These are phyloP conservation scores for Ophiorrhiza pumila DNA, from an alignment of 257 asterid genomes.

Conservation along the genomic window DNA sequence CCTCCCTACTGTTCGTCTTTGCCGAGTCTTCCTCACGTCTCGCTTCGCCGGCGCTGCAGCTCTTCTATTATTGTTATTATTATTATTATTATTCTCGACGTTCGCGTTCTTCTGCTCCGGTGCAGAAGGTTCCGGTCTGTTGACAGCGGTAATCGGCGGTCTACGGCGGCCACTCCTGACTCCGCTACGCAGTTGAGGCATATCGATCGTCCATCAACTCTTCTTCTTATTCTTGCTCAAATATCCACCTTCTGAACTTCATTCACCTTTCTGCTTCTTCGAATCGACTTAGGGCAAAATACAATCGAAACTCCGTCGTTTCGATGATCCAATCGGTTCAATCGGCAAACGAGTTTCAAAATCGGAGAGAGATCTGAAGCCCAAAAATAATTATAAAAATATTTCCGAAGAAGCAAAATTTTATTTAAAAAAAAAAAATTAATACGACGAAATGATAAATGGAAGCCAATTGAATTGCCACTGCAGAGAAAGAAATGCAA, in stretches of 20 bases:
- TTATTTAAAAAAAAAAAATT: not conserved
- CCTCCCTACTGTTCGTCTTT: conserved; percentile 19
- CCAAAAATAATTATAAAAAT: not conserved
- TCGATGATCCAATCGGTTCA: conserved; percentile 1
- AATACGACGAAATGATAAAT: conserved; percentile 1
- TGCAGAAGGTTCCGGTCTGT: conserved; percentile 15
- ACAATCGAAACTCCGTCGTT: not conserved
- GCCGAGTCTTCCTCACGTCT: conserved; percentile 16
- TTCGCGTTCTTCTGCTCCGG: conserved; percentile 12
- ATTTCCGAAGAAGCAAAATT: not conserved
- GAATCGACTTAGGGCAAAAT: not conserved
- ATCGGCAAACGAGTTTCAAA: conserved; percentile 6
- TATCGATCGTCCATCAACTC: conserved; percentile 37
- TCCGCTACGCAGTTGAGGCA: conserved; percentile 59
- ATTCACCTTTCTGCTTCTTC: not conserved
- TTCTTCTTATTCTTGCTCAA: not conserved
- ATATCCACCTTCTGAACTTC: conserved; percentile 22
- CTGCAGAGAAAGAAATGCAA: not conserved
- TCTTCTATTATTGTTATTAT: not conserved
- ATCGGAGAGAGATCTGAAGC: conserved; percentile 18
- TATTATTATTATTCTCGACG: not conserved
- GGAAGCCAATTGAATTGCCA: too few relatives aligned
- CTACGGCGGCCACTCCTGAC: conserved; percentile 42
- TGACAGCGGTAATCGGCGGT: conserved; percentile 11
- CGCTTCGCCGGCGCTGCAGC: conserved; percentile 19